Percentiles rank a stretch among this genome's conserved stretches.
Evolutionary conservation across 257 asterid genomes (phyloP).

Genomic region (Plantago elongata): DNA sequence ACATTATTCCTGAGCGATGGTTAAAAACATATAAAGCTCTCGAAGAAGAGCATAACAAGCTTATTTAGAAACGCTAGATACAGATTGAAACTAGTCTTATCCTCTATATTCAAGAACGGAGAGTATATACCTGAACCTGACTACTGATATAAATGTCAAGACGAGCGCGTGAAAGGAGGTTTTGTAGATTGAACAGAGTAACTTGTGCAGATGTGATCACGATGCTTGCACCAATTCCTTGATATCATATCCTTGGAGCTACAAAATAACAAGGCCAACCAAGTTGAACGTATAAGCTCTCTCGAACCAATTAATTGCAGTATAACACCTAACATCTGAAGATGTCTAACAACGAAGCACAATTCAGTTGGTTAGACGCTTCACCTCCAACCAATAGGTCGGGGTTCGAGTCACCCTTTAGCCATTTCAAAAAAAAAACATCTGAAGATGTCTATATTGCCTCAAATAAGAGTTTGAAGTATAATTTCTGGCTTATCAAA

Average conservation of each 20-base stretch:
- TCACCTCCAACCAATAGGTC: too few species aligned
- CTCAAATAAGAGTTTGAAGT: too few species aligned
- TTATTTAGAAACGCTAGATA: background rate
- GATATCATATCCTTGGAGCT: constrained; percentile 93
- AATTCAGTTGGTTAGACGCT: too few species aligned
- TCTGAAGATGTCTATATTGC: too few species aligned
- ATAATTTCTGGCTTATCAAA: background rate
- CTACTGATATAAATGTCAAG: too few species aligned
- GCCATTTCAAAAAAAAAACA: too few species aligned
- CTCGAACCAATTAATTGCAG: background rate
- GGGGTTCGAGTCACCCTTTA: too few species aligned
- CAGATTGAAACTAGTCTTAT: constrained; percentile 6
- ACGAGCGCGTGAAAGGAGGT: background rate
- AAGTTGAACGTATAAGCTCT: background rate
- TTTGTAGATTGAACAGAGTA: background rate
- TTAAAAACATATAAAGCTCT: too few species aligned
- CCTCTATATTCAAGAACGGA: constrained; percentile 5
- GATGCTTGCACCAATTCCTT: constrained; percentile 68
- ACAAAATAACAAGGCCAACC: constrained; percentile 14
- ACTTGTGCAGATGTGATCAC: constrained; percentile 21
- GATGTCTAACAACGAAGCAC: too few species aligned
- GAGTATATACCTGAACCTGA: background rate
- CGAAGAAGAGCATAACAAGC: background rate
- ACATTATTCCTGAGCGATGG: too few species aligned
- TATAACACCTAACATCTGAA: too few species aligned